A percentile compares a stretch with the other conserved stretches of the same genome.
Evolutionary conservation across 2,329 filamentous ascomycete species (phyloP).

Genomic region (Alternaria incomplexa): DNA sequence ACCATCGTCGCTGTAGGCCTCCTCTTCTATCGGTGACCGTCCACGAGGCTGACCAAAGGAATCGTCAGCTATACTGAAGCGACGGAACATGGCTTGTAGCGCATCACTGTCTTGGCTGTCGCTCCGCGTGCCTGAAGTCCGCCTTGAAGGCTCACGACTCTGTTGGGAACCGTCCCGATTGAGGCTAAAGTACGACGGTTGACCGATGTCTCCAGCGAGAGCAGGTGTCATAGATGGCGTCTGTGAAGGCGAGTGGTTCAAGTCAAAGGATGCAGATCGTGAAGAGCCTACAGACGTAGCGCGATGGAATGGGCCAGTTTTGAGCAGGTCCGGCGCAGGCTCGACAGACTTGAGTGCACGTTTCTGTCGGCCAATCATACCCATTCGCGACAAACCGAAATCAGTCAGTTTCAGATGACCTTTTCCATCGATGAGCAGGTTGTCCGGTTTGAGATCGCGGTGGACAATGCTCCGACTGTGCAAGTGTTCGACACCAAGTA

Average conservation of each 20-base stretch:
- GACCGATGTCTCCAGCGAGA: constrained; percentile 68
- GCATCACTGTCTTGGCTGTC: constrained; percentile 92
- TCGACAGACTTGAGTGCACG: constrained; percentile 79
- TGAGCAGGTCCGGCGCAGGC: constrained; percentile 88
- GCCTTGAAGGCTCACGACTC: constrained; percentile 67
- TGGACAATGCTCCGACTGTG: constrained; percentile 96
- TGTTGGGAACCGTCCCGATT: constrained; percentile 62
- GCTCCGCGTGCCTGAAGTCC: constrained; percentile 82
- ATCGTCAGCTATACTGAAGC: constrained; percentile 63
- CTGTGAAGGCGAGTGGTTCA: constrained; percentile 78
- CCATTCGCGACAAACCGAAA: constrained; percentile 97
- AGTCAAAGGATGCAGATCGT: constrained; percentile 89
- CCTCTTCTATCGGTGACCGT: constrained; percentile 75
- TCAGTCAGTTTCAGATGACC: constrained; percentile 97
- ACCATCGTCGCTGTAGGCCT: constrained; percentile 70
- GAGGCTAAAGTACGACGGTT: constrained; percentile 93
- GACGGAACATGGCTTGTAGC: constrained; percentile 80
- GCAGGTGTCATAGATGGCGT: constrained; percentile 90
- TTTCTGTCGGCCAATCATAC: constrained; percentile 94
- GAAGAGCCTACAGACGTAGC: constrained; percentile 87
- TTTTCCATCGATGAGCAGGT: constrained; percentile 94
- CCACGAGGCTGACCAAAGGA: constrained; percentile 48
- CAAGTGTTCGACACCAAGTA: constrained; percentile 94
- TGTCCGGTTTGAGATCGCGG: constrained; percentile 95
- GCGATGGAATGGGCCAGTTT: constrained; percentile 87